Base-by-base conservation (phyloP, 441 rosid genomes). In the Metrosideros polymorpha region DNA sequence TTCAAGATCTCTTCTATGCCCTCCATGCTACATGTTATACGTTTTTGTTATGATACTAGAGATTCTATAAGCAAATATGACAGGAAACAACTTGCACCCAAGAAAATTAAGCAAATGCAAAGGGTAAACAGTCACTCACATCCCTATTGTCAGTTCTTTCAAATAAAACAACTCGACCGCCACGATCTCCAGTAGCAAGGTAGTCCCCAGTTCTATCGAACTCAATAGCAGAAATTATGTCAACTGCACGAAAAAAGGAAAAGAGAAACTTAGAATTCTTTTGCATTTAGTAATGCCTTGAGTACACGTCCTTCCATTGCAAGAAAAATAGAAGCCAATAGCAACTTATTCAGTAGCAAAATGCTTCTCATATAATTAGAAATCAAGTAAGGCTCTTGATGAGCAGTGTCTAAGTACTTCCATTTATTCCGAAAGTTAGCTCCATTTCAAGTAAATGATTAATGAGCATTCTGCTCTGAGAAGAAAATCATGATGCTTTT, bases 131-230 rank as follows among this genome's bases (percentile, higher is more conserved):
- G 86, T 84, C 85, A 82, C 93, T 71, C 89, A 94, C 97, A 85
- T 93, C 94, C 88, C 84, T 91, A 29, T 87, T 87, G 85, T 93
- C 95, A 6, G 97, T 94, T 88, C 97, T 94, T 90, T 94, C 97
- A 89, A 94, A 93, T 83, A 93, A 91, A 91, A 93, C 96, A 83
- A 93, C 97, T 66, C 96, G 90, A 56, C 96, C 96, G 84, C 95
- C 97, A 90, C 96, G 94, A 90, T 94, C 97, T 90, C 96, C 97
- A 83, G 96, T 94, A 71, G 97, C 96, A 87, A 94, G 97, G 89
- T 93, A 93, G 88, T 94, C 91, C 24, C 97, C 97, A 90, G 88
- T 91, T 92, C 89, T 92, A 90, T 94, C 96, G 86, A 94, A 94
- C 89, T 94, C 97, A 76, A 94, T 93, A 84, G 97, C 94, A 2